Evolutionary conservation across 2,329 filamentous ascomycete genomes (phyloP).

Genomic region (Neonectria coccinea): DNA sequence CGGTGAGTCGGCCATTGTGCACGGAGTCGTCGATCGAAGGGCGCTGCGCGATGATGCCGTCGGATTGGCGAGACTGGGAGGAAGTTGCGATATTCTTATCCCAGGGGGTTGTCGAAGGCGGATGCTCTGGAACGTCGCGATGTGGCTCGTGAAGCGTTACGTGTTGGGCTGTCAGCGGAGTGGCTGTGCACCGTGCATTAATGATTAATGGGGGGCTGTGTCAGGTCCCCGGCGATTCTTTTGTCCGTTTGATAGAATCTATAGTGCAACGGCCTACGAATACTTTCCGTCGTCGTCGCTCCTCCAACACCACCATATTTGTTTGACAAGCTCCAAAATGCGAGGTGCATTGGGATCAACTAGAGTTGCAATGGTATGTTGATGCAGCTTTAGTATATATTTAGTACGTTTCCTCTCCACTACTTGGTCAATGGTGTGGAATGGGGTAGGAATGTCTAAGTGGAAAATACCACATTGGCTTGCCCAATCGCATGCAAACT

Average conservation of each 20-base stretch:
- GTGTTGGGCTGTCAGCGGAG: conserved; percentile 32
- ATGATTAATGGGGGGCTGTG: conserved; percentile 20
- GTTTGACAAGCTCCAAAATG: not conserved
- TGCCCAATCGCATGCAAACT: not conserved
- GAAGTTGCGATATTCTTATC: conserved; percentile 34
- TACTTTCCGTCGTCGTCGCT: not conserved
- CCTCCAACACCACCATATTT: not conserved
- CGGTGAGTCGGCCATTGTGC: conserved; percentile 62
- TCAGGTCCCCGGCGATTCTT: conserved; percentile 26
- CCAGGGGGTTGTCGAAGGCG: conserved; percentile 31
- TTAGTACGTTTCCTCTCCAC: not conserved
- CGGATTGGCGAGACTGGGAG: conserved; percentile 20
- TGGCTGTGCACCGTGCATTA: conserved; percentile 36
- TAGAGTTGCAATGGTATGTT: not conserved
- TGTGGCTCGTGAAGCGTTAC: conserved; percentile 43
- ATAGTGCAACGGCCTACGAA: not conserved
- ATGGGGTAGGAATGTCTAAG: not conserved
- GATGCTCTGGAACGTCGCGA: conserved; percentile 29
- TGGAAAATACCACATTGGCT: not conserved
- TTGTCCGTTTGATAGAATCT: conserved; percentile 23
- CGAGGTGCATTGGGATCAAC: not conserved
- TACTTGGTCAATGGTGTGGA: not conserved
- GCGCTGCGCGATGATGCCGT: conserved; percentile 37
- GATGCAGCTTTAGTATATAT: not conserved
- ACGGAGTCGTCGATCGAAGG: conserved; percentile 33